phyloP scores from a whole-genome alignment of 164 flowering plant species.

The Warburgia ugandensis region DNA sequence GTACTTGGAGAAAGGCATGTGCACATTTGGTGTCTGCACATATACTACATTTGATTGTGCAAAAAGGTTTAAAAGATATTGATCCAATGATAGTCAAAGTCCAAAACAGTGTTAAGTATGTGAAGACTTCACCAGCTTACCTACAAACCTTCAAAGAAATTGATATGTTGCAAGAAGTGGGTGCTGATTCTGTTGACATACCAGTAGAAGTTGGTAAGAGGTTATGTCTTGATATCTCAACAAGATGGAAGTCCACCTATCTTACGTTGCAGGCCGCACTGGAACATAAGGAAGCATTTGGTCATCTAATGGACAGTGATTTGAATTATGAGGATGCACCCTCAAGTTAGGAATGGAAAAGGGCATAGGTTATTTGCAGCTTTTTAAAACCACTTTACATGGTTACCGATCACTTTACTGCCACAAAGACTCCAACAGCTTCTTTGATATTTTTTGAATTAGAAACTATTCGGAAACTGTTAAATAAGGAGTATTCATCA shows the following conservation, averaged over 20 bases:
- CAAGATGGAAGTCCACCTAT: not conserved
- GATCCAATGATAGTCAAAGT: not conserved
- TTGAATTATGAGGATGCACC: not conserved
- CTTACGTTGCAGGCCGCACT: not conserved
- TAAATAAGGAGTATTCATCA: not conserved
- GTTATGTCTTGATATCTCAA: not conserved
- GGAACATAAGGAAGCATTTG: not conserved
- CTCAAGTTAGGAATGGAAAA: not conserved
- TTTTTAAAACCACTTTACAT: too few relatives aligned
- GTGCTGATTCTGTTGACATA: not conserved
- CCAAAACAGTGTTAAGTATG: not conserved
- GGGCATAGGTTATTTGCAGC: not conserved
- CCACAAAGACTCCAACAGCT: not conserved
- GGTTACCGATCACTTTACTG: not conserved
- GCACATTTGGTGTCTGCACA: not conserved
- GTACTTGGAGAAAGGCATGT: too few relatives aligned
- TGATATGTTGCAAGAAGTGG: too few relatives aligned
- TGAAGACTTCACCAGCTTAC: not conserved
- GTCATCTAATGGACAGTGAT: not conserved
- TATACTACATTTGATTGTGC: not conserved
- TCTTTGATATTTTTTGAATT: not conserved
- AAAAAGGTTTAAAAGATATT: not conserved
- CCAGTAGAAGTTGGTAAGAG: not conserved
- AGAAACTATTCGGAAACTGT: not conserved
- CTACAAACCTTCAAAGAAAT: not conserved